These are phyloP conservation scores for Diphasiastrum complanatum DNA, from an alignment of 83 land plant genomes.

Conservation along the genomic window DNA sequence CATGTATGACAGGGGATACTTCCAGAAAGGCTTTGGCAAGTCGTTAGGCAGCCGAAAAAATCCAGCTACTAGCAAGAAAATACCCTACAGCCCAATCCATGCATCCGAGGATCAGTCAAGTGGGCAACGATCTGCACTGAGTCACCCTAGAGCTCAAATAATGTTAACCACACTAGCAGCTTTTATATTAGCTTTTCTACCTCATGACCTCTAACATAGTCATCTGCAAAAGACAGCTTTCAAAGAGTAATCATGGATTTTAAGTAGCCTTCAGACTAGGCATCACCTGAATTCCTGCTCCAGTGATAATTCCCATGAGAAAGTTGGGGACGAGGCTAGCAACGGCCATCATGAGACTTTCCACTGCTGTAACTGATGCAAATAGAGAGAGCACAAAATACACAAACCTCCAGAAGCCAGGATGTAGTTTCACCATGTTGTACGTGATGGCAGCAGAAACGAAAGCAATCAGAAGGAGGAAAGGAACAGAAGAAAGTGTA, in stretches of 20 bases:
- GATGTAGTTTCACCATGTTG: conserved; percentile 15
- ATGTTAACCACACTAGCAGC: not conserved
- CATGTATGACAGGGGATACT: conserved; percentile 8
- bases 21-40: conserved; percentile 15
- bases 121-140: too few relatives aligned
- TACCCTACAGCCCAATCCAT: too few relatives aligned
- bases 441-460: conserved; percentile 1
- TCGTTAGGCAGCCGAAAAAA: conserved; percentile 9
- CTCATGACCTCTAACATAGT: too few relatives aligned
- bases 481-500: conserved; percentile 5
- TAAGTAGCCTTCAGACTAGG: too few relatives aligned
- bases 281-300: conserved; percentile 10
- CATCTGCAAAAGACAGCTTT: not conserved
- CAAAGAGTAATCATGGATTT: not conserved
- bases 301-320: conserved; percentile 13
- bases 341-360: conserved; percentile 17
- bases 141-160: not conserved
- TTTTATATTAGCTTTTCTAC: not conserved
- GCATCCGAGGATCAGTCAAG: too few relatives aligned
- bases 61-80: conserved; percentile 10
- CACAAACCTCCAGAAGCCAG: not conserved
- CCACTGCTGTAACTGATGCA: conserved; percentile 10
- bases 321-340: conserved; percentile 16
- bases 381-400: conserved; percentile 10
- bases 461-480: conserved; percentile 9